Evolutionary conservation across 2,329 filamentous ascomycete species (phyloP).

Genomic region (Verticillium tricorpus): DNA sequence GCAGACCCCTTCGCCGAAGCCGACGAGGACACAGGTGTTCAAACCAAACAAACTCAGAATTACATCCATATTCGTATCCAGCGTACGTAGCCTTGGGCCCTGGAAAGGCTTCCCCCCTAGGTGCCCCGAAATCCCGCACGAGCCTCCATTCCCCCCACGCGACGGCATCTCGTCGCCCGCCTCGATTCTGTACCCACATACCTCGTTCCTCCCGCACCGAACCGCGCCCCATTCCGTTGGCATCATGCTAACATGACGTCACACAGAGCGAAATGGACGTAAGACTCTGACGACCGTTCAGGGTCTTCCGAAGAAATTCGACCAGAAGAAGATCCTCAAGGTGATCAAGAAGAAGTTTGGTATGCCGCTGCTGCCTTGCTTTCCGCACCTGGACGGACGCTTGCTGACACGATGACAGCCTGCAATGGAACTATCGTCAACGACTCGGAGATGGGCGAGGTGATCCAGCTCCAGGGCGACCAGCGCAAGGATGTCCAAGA

Average conservation of each 20-base stretch:
- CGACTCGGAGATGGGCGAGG: constrained; percentile 95
- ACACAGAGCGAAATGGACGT: constrained; percentile 97
- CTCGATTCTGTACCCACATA: not conserved
- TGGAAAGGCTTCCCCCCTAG: constrained; percentile 1
- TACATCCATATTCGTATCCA: constrained; percentile 99
- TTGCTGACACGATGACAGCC: constrained; percentile 48
- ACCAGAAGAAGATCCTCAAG: constrained; percentile 99
- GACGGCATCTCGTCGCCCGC: not conserved
- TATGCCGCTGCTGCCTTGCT: constrained; percentile 36
- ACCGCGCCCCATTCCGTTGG: not conserved
- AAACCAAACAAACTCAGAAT: constrained; percentile 92
- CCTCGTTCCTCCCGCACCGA: not conserved
- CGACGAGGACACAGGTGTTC: constrained; percentile 91
- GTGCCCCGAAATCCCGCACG: constrained; percentile 9
- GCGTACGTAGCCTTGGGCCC: constrained; percentile 57
- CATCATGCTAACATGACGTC: constrained; percentile 32
- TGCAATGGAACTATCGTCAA: constrained; percentile 99
- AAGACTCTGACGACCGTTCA: constrained; percentile 99
- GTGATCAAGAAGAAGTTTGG: constrained; percentile 99
- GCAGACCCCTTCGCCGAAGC: constrained; percentile 99
- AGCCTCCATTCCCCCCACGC: not conserved
- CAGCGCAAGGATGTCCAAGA: constrained; percentile 98
- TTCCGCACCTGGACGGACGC: not conserved
- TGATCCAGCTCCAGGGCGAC: constrained; percentile 99
- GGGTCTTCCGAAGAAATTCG: constrained; percentile 97